A percentile compares a stretch with the other conserved stretches of the same genome.
Conservation (phyloP, 1,284 basidiomycete genomes). For the Ceratobasidium theobromae region DNA sequence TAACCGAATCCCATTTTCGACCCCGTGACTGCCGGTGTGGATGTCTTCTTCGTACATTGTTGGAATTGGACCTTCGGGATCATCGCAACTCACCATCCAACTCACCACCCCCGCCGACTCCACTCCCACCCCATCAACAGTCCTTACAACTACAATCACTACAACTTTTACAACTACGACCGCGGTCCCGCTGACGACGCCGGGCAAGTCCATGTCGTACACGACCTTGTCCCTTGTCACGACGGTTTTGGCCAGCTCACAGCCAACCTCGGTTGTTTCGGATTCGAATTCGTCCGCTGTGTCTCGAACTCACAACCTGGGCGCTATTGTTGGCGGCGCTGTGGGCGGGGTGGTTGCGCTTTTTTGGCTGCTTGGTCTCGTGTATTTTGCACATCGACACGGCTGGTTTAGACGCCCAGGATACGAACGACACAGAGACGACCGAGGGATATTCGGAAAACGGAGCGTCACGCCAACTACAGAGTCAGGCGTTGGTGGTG, state of each 20-base stretch:
- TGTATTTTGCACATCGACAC: constrained; percentile 14
- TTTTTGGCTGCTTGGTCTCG: constrained; percentile 4
- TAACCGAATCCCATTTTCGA: background rate
- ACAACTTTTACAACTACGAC: background rate
- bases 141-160: background rate
- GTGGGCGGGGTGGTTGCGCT: constrained; percentile 6
- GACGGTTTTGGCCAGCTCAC: no score
- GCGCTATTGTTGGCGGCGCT: constrained; percentile 17
- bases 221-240: background rate
- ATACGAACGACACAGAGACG: background rate
- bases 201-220: background rate
- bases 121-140: background rate
- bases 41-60: background rate
- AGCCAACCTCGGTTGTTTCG: background rate
- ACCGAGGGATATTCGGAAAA: background rate
- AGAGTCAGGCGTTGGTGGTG: background rate
- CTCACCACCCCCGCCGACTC: constrained; percentile 6
- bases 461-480: background rate
- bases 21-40: constrained; percentile 4
- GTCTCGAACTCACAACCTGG: constrained; percentile 4
- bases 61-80: constrained; percentile 21
- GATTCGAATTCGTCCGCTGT: no score
- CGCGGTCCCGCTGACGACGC: background rate
- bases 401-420: constrained; percentile 21
- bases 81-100: constrained; percentile 4